Base-by-base conservation (phyloP, 2,329 filamentous ascomycete species). In the Exophiala sp. region DNA sequence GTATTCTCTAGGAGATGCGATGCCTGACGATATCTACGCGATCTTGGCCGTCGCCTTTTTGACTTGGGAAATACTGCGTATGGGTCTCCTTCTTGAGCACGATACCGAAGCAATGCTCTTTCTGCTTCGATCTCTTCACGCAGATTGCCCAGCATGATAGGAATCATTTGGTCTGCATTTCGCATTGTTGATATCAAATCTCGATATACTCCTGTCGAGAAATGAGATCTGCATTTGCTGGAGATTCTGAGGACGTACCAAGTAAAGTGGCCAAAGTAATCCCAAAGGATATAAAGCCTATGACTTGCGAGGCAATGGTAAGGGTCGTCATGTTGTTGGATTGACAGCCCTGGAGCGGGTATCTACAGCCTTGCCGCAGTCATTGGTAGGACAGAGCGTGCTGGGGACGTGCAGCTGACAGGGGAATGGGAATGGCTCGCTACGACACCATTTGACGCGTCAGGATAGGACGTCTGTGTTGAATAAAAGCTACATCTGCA, bases 241-340 rank as follows among this genome's bases (percentile, higher is more conserved):
- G 5, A 5, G 35, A 38, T 12, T 12, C 24, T 6, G 8, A 43
- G 7, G 20, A 55, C 57, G 33, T 54, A 60, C 59, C 59, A 11
- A 62, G 45, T 21, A 60, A 54, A n/a, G 60, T 62, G 11, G 54
- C 42, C 14, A 63, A n/a, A 10, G 59, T 62, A 34, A 62, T 50
- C 38, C 21, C 29, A 36, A 63, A 62, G 39, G 57, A 62, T 47
- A 62, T 57, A 44, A 62, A 59, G 7, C 61, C 59, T n/a, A 61
- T 58, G 33, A 52, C 48, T 44, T 54, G 47, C 5, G 54, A 57
- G 10, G 52, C 57, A 14, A 56, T 39, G 10, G 52, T 47, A 14
- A 59, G 9, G 32, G 46, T 55, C 51, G 42, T 55, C 4, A 21
- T 16, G 32, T 43, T 32, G 33, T 12, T 12, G 21, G 10, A 39